Conservation (phyloP, 2,329 filamentous ascomycete genomes). For the Verticillium nonalfalfae region DNA sequence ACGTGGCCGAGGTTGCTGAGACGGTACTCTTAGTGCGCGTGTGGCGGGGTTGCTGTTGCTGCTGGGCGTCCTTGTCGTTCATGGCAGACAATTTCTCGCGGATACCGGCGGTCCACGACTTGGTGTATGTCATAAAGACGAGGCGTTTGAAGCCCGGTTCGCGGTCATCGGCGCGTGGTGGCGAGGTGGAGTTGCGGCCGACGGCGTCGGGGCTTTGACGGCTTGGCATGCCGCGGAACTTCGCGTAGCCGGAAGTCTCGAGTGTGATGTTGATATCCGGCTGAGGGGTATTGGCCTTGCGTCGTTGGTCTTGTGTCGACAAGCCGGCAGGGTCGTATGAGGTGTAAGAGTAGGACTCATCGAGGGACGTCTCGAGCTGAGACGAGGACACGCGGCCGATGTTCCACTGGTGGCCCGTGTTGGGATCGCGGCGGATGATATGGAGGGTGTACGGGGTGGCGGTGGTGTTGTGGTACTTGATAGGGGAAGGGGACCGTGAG, state of each 20-base stretch:
- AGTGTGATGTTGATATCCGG: constrained; percentile 46
- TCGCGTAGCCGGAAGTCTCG: constrained; percentile 50
- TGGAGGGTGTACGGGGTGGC: constrained; percentile 48
- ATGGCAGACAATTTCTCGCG: constrained; percentile 35
- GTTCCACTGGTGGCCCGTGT: constrained; percentile 67
- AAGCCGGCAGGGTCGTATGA: constrained; percentile 11
- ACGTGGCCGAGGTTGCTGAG: constrained; percentile 4
- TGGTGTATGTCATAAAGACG: constrained; percentile 51
- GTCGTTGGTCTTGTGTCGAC: constrained; percentile 13
- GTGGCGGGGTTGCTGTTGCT: constrained; percentile 12
- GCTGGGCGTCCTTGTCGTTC: constrained; percentile 4
- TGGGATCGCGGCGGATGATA: constrained; percentile 68
- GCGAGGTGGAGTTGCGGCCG: constrained; percentile 3
- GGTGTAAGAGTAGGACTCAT: constrained; percentile 19
- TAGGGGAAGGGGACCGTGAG: constrained; percentile 29
- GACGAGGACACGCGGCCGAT: constrained; percentile 58
- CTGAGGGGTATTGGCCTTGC: constrained; percentile 11
- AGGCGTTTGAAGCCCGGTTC: constrained; percentile 39
- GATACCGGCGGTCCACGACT: constrained; percentile 40
- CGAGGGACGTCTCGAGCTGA: constrained; percentile 34
- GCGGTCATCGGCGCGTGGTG: constrained; percentile 1
- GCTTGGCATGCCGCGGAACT: constrained; percentile 44
- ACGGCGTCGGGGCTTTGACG: constrained; percentile 25
- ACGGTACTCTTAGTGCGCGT: constrained; percentile 20
- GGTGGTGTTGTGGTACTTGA: constrained; percentile 23